Percentiles rank a stretch among this genome's conserved stretches.
Conservation (phyloP, 2,329 filamentous ascomycete species). For the Remersonia thermophila region DNA sequence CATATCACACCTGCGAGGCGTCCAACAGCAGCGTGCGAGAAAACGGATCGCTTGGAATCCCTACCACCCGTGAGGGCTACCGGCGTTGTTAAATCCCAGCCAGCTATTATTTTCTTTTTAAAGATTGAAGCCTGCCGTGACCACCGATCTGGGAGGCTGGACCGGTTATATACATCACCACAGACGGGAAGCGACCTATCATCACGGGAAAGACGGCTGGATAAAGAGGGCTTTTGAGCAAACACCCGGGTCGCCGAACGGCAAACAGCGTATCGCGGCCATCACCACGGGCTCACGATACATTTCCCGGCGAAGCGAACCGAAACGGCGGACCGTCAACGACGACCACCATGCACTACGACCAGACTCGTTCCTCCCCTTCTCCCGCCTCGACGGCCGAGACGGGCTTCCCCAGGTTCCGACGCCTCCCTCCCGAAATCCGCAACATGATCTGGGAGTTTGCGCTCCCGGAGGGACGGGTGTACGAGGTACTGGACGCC, state of each 20-base stretch:
- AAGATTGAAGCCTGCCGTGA: constrained; percentile 16
- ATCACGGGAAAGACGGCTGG: constrained; percentile 9
- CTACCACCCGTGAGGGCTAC: too few species aligned
- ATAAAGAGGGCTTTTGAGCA: not conserved
- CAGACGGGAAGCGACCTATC: too few species aligned
- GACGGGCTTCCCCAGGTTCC: constrained; percentile 19
- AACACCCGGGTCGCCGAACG: too few species aligned
- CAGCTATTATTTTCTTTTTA: constrained; percentile 16
- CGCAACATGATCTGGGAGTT: constrained; percentile 34
- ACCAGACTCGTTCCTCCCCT: constrained; percentile 11
- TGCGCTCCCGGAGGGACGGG: constrained; percentile 31
- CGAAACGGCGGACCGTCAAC: too few species aligned
- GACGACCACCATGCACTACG: constrained; percentile 14
- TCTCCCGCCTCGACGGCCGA: constrained; percentile 10
- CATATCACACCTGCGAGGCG: too few species aligned
- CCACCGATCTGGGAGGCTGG: constrained; percentile 16
- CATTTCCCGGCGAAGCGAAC: constrained; percentile 1
- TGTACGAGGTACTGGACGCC: constrained; percentile 35
- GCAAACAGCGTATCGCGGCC: not conserved
- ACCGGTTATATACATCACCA: constrained; percentile 17
- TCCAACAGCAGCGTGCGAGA: too few species aligned
- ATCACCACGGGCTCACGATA: constrained; percentile 6
- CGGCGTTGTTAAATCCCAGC: constrained; percentile 12
- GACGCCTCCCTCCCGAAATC: constrained; percentile 30
- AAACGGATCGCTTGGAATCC: too few species aligned